Base-by-base conservation (phyloP, 495 filamentous ascomycete genomes). In the Aspergillus nanangensis region DNA sequence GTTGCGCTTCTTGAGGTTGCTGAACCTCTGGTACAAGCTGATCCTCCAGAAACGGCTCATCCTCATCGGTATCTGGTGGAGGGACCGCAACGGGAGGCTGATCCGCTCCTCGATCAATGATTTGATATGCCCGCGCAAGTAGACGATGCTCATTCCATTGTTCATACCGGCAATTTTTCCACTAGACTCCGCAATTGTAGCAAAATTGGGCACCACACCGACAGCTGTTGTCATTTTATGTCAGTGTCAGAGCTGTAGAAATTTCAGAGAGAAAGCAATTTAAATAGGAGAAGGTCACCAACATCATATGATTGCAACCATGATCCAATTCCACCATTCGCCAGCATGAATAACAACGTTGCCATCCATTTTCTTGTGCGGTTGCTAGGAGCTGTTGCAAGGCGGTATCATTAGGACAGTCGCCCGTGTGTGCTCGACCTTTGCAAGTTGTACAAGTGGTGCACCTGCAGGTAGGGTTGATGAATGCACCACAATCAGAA, bases 201-300 rank as follows among this genome's bases (percentile, higher is more conserved):
- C 79, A 84, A 53, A 84, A 83, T 40, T 82, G 48, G 2, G 69
- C 66, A 7, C 62, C 55, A 44, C 80, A 84, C 18, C 38, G 56
- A 51, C 79, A 83, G 5, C 73, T 78, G n/a, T n/a, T n/a, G n/a
- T n/a, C n/a, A 50, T 45, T 41, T 39, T 15, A 29, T 5, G 11
- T 11, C 11, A 29, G 11, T 7, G 25, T 29, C 11, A 29, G 25
- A 29, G 11, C 11, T 11, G 7, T 11, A 5, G 11, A 29, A 11
- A 7, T 11, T 7, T 15, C 10, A 36, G 34, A 36, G 7, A 15
- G 15, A 42, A 38, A 11, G 35, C 11, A 38, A 44, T 20, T 34
- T 15, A 20, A 45, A 11, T 29, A 23, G 21, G 43, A 45, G 29
- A 41, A 29, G 48, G 15, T 3, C 14, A 55, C 58, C 13, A 40